Conservation (phyloP, 371 early-diverging fungal genomes). For the Mortierella sp. region DNA sequence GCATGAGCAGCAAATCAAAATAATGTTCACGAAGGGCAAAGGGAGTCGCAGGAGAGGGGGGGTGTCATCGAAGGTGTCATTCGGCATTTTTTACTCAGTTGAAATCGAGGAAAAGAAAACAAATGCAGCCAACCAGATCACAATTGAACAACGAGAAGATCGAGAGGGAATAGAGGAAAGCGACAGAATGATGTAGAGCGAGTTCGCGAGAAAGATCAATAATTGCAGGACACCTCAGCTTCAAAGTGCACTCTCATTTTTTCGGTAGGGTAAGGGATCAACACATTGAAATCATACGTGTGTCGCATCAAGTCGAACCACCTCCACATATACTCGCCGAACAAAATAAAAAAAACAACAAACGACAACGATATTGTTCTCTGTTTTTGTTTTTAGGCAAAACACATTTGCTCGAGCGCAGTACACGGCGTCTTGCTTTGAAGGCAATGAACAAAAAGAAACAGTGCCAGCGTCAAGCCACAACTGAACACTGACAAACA, state of each 20-base stretch:
- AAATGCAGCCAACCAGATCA: not conserved
- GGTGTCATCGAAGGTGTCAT: conserved; percentile 35
- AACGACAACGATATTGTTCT: not conserved
- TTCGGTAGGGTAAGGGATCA: no score
- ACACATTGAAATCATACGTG: not conserved
- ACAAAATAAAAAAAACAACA: not conserved
- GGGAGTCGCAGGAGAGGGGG: not conserved
- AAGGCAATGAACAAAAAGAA: not conserved
- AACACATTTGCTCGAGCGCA: not conserved
- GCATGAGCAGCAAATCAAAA: not conserved
- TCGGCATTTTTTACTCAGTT: not conserved
- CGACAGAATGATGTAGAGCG: not conserved
- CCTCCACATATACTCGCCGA: not conserved
- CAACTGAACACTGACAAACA: not conserved
- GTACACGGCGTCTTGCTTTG: not conserved
- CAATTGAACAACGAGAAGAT: not conserved
- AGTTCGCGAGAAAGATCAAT: not conserved
- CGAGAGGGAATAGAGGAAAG: not conserved
- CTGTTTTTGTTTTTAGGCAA: not conserved
- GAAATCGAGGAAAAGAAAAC: not conserved
- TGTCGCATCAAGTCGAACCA: not conserved
- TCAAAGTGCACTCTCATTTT: not conserved
- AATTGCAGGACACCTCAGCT: not conserved
- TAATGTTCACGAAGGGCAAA: no score
- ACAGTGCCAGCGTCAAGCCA: not conserved